Evolutionary conservation across 1,284 basidiomycete species (phyloP), one percentile per base, ranked within the genome.

Genomic region (Megacollybia platyphylla): DNA sequence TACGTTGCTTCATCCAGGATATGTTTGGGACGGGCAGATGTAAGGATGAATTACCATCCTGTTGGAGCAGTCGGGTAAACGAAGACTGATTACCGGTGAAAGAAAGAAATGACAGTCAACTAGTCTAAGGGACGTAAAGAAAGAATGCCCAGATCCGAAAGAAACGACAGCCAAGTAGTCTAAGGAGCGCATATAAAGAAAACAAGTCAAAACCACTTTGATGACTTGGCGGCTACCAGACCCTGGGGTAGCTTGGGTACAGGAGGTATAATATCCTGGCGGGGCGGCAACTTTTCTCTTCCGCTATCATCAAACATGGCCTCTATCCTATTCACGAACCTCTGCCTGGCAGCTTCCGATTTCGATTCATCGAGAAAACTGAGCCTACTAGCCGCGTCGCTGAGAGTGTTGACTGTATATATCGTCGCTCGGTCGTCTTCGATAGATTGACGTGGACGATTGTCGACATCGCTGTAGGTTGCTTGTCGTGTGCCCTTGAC

Each of bases 21-120:
- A 79, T 55, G 62, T 59, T 30, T 87, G 81, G 82, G 82, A 85
- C 54, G 83, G 80, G 2, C 69, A 78, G 46, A 53, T 51, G 41
- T 56, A 49, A 50, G 18, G 29, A 36, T 27, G n/a, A 10, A 27
- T 24, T 30, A 4, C 15, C 20, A 24, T 24, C 20, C 5, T 24
- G 20, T 24, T 24, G 20, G 20, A 5, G 5, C 20, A 24, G 20
- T 24, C 20, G 20, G 20, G 20, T 24, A 24, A 24, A 24, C 20
- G 20, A 24, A 24, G 20, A 24, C 20, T 24, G 20, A 24, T 24
- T 24, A 24, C 20, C 20, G 20, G 20, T 24, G 5, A 24, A 4
- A 4, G 20, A 24, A 24, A 24, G 5, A 24, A 24, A 24, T 5
- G 20, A 24, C 20, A 24, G 20, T 5, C 5, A 24, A 24, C 4